Evolutionary conservation across 2,329 filamentous ascomycete species (phyloP).

Genomic region (Aureobasidium melanogenum): DNA sequence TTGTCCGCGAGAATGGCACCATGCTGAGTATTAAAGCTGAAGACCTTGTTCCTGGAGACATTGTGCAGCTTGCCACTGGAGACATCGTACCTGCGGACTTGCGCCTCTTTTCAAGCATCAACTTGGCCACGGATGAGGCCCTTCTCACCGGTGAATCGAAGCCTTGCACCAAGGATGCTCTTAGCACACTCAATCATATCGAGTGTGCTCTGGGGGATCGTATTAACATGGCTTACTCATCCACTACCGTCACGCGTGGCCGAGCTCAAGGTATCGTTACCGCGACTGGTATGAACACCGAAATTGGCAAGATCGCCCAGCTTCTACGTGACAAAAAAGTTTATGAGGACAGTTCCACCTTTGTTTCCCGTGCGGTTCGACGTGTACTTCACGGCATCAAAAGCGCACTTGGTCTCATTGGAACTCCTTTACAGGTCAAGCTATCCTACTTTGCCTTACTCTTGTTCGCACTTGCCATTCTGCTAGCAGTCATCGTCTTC

Average conservation of each 20-base stretch:
- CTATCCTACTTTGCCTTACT: conserved; percentile 77
- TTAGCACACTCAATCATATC: conserved; percentile 38
- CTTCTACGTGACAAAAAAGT: conserved; percentile 46
- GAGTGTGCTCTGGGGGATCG: conserved; percentile 58
- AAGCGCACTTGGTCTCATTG: conserved; percentile 29
- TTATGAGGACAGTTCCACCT: conserved; percentile 35
- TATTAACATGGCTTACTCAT: conserved; percentile 62
- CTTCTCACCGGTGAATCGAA: conserved; percentile 66
- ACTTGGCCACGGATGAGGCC: conserved; percentile 66
- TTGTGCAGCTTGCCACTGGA: conserved; percentile 54
- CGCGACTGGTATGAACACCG: conserved; percentile 63
- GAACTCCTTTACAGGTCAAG: conserved; percentile 77
- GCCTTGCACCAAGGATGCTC: conserved; percentile 57
- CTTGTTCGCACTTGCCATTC: conserved; percentile 64
- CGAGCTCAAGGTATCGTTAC: conserved; percentile 61
- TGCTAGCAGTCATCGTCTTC: conserved; percentile 62
- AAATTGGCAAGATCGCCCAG: conserved; percentile 67
- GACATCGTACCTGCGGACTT: conserved; percentile 64
- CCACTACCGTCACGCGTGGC: conserved; percentile 62
- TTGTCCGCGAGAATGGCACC: conserved; percentile 45
- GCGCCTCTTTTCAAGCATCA: conserved; percentile 35
- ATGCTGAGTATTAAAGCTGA: conserved; percentile 44
- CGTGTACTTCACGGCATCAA: conserved; percentile 49
- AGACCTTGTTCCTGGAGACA: conserved; percentile 57
- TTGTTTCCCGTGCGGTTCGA: neutral